These are phyloP conservation scores for Yamadazyma atmosphaerica DNA, from an alignment of 1,139 yeast genomes.

Conservation along the genomic window DNA sequence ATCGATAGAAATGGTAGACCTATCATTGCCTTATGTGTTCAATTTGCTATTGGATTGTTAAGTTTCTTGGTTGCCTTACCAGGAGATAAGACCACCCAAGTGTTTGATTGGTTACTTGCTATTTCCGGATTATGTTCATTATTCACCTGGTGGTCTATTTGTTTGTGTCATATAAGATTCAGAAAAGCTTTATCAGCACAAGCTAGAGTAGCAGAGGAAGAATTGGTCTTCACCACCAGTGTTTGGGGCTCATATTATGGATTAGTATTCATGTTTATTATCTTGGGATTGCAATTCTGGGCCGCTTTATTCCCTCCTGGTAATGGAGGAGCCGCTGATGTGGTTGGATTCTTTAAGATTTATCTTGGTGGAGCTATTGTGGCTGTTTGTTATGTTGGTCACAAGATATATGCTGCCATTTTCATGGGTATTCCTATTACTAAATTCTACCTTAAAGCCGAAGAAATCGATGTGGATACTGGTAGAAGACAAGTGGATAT, in stretches of 20 bases:
- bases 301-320: constrained; percentile 44
- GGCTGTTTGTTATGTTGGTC: constrained; percentile 28
- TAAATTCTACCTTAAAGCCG: constrained; percentile 30
- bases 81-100: constrained; percentile 21
- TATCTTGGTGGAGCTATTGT: constrained; percentile 34
- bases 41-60: constrained; percentile 41
- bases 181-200: constrained; percentile 27
- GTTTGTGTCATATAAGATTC: constrained; percentile 32
- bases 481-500: constrained; percentile 45
- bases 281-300: constrained; percentile 38
- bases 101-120: constrained; percentile 43
- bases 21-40: constrained; percentile 36
- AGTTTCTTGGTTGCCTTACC: constrained; percentile 35
- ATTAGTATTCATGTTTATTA: constrained; percentile 23
- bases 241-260: constrained; percentile 35
- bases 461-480: constrained; percentile 41
- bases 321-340: constrained; percentile 30
- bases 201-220: constrained; percentile 31
- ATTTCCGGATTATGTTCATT: constrained; percentile 43
- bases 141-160: constrained; percentile 40
- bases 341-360: constrained; percentile 29
- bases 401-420: constrained; percentile 30
- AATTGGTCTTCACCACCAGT: constrained; percentile 26
- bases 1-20: constrained; percentile 38
- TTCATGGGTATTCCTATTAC: constrained; percentile 24